Evolutionary conservation across 768 basidiomycete genomes (phyloP), one percentile per base, ranked within the genome.

Genomic region (Mycena olivaceomarginata): DNA sequence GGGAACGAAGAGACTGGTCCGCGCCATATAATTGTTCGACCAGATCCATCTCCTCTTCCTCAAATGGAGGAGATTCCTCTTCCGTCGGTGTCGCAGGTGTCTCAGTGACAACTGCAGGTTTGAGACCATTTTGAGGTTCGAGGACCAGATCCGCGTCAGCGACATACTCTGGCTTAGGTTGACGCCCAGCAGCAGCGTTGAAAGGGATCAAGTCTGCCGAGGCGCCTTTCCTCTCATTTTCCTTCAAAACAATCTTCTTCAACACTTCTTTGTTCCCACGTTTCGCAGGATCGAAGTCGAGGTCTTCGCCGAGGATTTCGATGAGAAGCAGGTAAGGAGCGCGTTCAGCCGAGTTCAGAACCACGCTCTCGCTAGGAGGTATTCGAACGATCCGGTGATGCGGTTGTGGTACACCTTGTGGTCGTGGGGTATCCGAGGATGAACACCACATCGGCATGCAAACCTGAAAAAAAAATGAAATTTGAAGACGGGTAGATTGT

Each of bases 351-450:
- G 98, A 99, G 83, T 99, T 99, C 39, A 99, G 91, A 12, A 99
- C 98, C 60, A 99, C 98, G 72, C 96, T 95, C 87, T 99, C 98
- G 16, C 98, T 97, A 4, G 98, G 98, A 13, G 98, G 98, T 82
- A 99, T 98, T 78, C 98, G 94, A 67, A 99, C 97, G 67, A 99
- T 96, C 57, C 97, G 94, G 83, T 99, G 97, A 83, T 99, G 98
- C 7, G 95, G 92, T 81, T 92, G 88, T 8, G 90, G 88, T 53
- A 88, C 85, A 51, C 85, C 82, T 16, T 85, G 84, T 25, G 85
- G 80, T 73, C 83, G 84, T 37, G 89, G 87, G 37, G 85, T 83
- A 82, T 95, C 94, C 16, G 96, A 93, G 9, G 95, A 94, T 13
- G 90, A 84, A 81, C 95, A 96, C 95, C 96, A 96, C 91, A 96